Base-by-base conservation (phyloP, 139 green algal species). In the Edaphochlamys debaryana region DNA sequence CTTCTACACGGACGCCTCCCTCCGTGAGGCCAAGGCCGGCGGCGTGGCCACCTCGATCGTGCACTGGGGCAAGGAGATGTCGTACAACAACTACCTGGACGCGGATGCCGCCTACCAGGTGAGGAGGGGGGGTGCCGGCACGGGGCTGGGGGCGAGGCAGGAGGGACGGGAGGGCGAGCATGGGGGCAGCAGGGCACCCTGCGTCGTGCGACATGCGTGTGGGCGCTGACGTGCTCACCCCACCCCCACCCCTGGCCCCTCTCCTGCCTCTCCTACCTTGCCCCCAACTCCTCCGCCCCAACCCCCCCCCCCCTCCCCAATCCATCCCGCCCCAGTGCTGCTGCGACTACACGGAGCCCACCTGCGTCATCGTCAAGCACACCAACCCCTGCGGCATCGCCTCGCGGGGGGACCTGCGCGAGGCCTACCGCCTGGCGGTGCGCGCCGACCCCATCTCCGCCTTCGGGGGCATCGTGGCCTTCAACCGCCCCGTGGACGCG, bases 41-140 rank as follows among this genome's bases (percentile, higher is more conserved):
- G 97, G 97, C 54, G 93, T 99, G 56, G 97, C 92, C 66, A 94
- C 90, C 50, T 89, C 91, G 25, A 79, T 95, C 27, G 94, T 98
- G 92, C 97, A 99, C 89, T 87, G 79, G 79, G 85, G 97, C 90
- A 99, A 99, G 92, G 95, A 98, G 93, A 99, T 99, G 97, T 94
- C 82, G 0, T 99, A 99, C 94, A 99, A 99, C 93, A 99, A 99
- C 92, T 99, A 99, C 87, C 86, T 99, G 79, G 97, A 99, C 80
- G 94, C 94, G 0, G 96, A 99, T 67, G 90, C 89, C 52, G 89
- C 90, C 23, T 93, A 93, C 87, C 83, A n/a, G n/a, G n/a, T n/a
- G n/a, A n/a, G n/a, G n/a, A n/a, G n/a, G n/a, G n/a, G n/a, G n/a
- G n/a, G n/a, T n/a, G n/a, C n/a, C n/a, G n/a, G n/a, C n/a, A n/a